phyloP scores from a whole-genome alignment of 2,329 filamentous ascomycete species.

The Phialophora verrucosa region DNA sequence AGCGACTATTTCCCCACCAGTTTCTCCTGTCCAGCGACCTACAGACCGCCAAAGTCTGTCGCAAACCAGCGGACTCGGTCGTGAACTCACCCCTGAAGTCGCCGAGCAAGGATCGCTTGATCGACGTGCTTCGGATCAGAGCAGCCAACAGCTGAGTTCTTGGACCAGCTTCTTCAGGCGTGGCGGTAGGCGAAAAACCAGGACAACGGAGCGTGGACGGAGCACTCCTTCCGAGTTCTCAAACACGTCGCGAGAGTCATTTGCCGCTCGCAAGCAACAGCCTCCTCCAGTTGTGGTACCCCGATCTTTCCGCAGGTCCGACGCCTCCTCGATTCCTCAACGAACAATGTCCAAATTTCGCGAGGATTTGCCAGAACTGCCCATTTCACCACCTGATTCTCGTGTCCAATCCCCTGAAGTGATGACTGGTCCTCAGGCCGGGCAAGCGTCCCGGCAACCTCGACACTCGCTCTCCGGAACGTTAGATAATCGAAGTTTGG shows the following conservation, averaged over 20 bases:
- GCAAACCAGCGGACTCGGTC: slow-evolving; percentile 57
- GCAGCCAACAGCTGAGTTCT: slow-evolving; percentile 52
- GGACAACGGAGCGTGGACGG: slow-evolving; percentile 56
- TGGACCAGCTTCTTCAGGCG: slow-evolving; percentile 80
- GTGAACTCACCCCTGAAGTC: slow-evolving; percentile 59
- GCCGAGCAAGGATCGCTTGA: slow-evolving; percentile 59
- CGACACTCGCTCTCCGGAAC: slow-evolving; percentile 36
- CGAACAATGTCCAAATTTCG: slow-evolving; percentile 89
- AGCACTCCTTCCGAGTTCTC: slow-evolving; percentile 78
- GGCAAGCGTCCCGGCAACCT: slow-evolving; percentile 17
- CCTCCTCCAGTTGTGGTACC: slow-evolving; percentile 48
- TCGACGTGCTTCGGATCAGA: slow-evolving; percentile 63
- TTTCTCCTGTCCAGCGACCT: slow-evolving; percentile 54
- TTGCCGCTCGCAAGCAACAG: slow-evolving; percentile 63
- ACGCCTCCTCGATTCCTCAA: slow-evolving; percentile 62
- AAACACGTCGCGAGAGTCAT: slow-evolving; percentile 88
- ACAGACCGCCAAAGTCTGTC: slow-evolving; percentile 60
- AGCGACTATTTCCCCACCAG: slow-evolving; percentile 54
- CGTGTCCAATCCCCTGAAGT: slow-evolving; percentile 77
- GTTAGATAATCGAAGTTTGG: slow-evolving; percentile 37
- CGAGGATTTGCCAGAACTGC: slow-evolving; percentile 87
- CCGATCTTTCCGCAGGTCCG: slow-evolving; percentile 54
- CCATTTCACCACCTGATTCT: slow-evolving; percentile 83
- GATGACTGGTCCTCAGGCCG: slow-evolving; percentile 31
- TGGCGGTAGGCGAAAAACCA: slow-evolving; percentile 61